A percentile compares a stretch with the other conserved stretches of the same genome.
Conservation (phyloP, 371 early-diverging fungal species). For the Mucor lusitanicus region DNA sequence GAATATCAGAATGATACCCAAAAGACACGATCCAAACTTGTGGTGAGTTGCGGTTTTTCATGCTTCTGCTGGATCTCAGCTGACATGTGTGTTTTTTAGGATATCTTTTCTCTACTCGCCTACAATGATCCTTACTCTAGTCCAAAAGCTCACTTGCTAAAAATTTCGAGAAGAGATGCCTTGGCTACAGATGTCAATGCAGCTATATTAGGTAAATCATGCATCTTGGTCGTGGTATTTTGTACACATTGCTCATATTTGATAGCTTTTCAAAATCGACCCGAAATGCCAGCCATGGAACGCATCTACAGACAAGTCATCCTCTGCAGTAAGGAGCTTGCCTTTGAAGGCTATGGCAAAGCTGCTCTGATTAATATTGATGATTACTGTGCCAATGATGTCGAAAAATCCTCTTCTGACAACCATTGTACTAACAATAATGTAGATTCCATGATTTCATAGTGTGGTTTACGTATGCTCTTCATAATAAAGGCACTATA, state of each 20-base stretch:
- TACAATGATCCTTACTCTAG: conserved; percentile 67
- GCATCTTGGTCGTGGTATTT: neutral
- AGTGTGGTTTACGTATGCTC: too few species aligned
- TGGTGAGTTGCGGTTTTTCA: conserved; percentile 18
- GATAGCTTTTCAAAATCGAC: conserved; percentile 32
- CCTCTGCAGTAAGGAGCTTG: conserved; percentile 38
- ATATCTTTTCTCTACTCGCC: conserved; percentile 77
- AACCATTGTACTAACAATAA: neutral
- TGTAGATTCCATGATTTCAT: neutral
- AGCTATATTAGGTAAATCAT: conserved; percentile 65
- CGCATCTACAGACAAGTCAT: conserved; percentile 44
- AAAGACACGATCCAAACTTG: conserved; percentile 20
- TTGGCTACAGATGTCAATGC: conserved; percentile 73
- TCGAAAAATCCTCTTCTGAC: neutral
- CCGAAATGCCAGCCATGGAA: conserved; percentile 45
- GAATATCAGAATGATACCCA: conserved; percentile 63
- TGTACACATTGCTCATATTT: neutral
- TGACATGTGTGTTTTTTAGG: conserved; percentile 10
- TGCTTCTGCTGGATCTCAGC: neutral
- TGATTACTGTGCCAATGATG: conserved; percentile 11
- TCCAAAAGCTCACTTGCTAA: conserved; percentile 60
- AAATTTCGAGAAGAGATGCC: conserved; percentile 29
- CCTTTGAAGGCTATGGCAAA: conserved; percentile 32
- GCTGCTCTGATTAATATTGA: conserved; percentile 34
- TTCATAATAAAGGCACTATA: too few species aligned